These are phyloP conservation scores for Phytopythium chamaehyphon DNA, from an alignment of 352 stramenopile genomes.

Conservation along the genomic window DNA sequence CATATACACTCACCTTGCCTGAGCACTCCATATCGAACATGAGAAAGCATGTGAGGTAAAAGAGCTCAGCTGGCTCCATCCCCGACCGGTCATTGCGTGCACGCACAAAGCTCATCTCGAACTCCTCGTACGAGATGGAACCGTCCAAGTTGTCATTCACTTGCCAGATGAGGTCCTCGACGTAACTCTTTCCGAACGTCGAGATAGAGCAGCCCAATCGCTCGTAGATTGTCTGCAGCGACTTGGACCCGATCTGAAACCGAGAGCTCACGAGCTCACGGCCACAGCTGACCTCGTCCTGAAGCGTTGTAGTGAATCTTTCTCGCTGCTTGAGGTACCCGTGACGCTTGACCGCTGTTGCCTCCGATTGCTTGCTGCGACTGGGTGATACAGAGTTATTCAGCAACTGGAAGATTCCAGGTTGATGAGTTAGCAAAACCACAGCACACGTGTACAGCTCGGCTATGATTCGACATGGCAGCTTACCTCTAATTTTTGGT, in stretches of 20 bases:
- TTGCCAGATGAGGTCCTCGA: constrained; percentile 78
- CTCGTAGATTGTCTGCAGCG: constrained; percentile 53
- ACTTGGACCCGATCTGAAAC: constrained; percentile 46
- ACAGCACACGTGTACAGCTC: not conserved
- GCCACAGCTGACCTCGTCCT: constrained; percentile 55
- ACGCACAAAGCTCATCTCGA: constrained; percentile 68
- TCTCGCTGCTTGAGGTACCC: constrained; percentile 31
- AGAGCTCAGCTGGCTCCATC: constrained; percentile 67
- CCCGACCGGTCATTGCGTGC: constrained; percentile 57
- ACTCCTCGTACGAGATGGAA: constrained; percentile 69
- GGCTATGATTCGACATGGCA: not conserved
- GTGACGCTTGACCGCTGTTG: constrained; percentile 27
- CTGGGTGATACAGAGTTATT: not conserved
- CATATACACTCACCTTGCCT: constrained; percentile 55
- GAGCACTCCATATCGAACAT: constrained; percentile 77
- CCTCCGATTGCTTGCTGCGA: constrained; percentile 25
- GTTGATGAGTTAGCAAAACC: not conserved
- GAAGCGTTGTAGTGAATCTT: constrained; percentile 43
- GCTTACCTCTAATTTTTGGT: constrained; percentile 60
- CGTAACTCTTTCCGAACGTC: constrained; percentile 31
- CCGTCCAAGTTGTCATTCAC: constrained; percentile 78
- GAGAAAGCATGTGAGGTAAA: constrained; percentile 82
- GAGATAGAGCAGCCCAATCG: constrained; percentile 36
- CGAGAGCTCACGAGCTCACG: constrained; percentile 46
- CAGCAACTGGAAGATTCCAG: not conserved